These are phyloP conservation scores for Carnegiea gigantea DNA, from an alignment of 179 eudicot genomes.

Conservation along the genomic window DNA sequence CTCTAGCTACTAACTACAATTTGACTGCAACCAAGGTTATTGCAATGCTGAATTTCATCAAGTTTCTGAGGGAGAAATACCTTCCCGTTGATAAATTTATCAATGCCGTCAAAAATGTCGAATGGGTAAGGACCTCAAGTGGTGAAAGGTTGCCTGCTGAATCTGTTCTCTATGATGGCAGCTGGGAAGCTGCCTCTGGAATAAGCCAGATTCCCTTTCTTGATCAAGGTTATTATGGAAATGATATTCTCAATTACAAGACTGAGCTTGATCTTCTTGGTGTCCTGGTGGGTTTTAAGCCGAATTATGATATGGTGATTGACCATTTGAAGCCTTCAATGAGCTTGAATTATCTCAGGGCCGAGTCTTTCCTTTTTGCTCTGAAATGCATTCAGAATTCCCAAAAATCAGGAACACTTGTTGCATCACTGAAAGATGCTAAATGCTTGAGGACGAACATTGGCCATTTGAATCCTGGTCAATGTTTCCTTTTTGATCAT, in stretches of 20 bases:
- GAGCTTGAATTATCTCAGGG: conserved; percentile 18
- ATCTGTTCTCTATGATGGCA: conserved; percentile 42
- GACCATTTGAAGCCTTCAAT: conserved; percentile 39
- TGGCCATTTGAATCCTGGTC: conserved; percentile 45
- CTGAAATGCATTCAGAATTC: conserved; percentile 39
- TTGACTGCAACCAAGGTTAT: conserved; percentile 46
- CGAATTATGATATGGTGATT: conserved; percentile 38
- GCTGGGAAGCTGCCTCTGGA: conserved; percentile 45
- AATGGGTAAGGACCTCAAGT: conserved; percentile 52
- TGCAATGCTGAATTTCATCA: conserved; percentile 49
- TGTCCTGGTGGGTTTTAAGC: conserved; percentile 36
- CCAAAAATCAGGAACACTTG: conserved; percentile 27
- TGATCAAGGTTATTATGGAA: conserved; percentile 48
- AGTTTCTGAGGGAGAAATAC: conserved; percentile 37
- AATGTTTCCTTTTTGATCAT: conserved; percentile 44
- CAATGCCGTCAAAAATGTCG: conserved; percentile 30
- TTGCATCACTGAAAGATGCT: conserved; percentile 34
- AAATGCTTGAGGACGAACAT: conserved; percentile 46
- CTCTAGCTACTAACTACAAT: conserved; percentile 35
- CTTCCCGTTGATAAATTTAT: conserved; percentile 47
- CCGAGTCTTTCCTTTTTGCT: conserved; percentile 39
- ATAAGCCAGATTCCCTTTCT: conserved; percentile 55
- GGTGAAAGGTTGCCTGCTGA: conserved; percentile 47
- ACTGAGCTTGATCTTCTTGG: conserved; percentile 54
- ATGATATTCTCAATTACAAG: conserved; percentile 34